phyloP scores from a whole-genome alignment of 768 basidiomycete genomes.

The Mrakia gelida region DNA sequence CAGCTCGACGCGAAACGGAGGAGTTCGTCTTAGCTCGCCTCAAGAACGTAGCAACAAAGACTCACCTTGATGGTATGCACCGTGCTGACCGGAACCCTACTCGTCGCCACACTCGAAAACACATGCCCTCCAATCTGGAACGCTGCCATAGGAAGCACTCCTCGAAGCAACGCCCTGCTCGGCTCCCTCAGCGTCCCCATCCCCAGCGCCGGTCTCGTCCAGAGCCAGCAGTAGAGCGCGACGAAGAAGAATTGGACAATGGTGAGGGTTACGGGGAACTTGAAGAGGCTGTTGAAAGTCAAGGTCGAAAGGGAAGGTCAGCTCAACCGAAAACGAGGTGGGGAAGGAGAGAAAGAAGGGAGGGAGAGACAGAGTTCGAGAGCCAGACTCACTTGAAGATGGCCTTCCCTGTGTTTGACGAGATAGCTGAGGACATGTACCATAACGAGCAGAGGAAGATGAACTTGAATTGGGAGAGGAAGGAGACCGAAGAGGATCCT shows the following conservation, averaged over 20 bases:
- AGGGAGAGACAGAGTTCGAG: background rate
- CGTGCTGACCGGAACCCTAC: slow-evolving; percentile 91
- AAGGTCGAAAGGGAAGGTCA: background rate
- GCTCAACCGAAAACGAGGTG: background rate
- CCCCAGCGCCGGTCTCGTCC: slow-evolving; percentile 54
- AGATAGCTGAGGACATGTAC: slow-evolving; percentile 89
- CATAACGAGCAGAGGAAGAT: slow-evolving; percentile 78
- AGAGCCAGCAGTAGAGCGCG: slow-evolving; percentile 73
- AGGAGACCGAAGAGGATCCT: background rate
- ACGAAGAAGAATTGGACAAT: slow-evolving; percentile 97
- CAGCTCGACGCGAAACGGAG: background rate
- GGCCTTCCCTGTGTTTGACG: slow-evolving; percentile 93
- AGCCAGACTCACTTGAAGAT: slow-evolving; percentile 58
- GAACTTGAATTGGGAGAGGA: slow-evolving; percentile 49
- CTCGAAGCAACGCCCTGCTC: slow-evolving; percentile 64
- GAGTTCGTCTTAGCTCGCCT: background rate
- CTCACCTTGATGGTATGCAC: slow-evolving; percentile 97
- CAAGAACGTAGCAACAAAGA: slow-evolving; percentile 5
- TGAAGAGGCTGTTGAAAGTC: slow-evolving; percentile 55
- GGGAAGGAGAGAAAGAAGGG: background rate
- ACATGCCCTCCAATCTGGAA: slow-evolving; percentile 98
- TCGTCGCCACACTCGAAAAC: slow-evolving; percentile 95
- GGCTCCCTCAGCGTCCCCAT: slow-evolving; percentile 61
- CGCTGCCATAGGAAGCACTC: slow-evolving; percentile 88
- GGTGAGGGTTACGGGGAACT: slow-evolving; percentile 92